Base-by-base conservation (phyloP, 2,329 filamentous ascomycete species). In the Sarocladium brachiariae region DNA sequence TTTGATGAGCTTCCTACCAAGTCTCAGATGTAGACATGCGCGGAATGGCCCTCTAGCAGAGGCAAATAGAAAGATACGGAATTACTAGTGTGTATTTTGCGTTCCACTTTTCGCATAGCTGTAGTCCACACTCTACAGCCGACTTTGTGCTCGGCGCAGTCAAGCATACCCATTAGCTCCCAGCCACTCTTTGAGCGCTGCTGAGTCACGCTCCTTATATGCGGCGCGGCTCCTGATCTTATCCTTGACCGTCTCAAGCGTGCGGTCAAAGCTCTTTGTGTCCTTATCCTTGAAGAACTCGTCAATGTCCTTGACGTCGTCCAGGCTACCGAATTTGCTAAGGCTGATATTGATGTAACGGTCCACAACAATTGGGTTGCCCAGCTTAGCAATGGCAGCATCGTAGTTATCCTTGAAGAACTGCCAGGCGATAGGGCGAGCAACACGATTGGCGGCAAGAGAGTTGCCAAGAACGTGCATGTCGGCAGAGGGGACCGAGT, bases 211-310 rank as follows among this genome's bases (percentile, higher is more conserved):
- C 66, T 83, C 74, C 64, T 83, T 84, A 73, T 96, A 99, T 35
- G 81, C 81, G 4, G 89, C 89, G 60, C 91, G 85, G 10, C 87
- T 89, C 37, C 84, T 80, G 57, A 97, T 88, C 55, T 85, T 90
- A 65, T 97, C 93, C 65, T 84, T 84, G 55, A 92, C 85, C 57
- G 95, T 89, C 57, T 86, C 84, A 49, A 99, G 70, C 3, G 89
- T 91, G 51, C 93, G 84, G 65, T 95, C 87, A 67, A 91, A 97
- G 46, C 84, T 87, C 60, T 82, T 82, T 16, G 87, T 92, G 62
- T 97, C 88, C 74, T 92, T 95, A 60, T 80, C 78, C 59, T 80
- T 76, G 74, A 97, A 99, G 76, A 99, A 99, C 2, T 70, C 66
- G 47, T 84, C 76, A 60, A 99, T 93, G 50, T 96, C 89, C 56